Conservation (phyloP, 2,329 filamentous ascomycete species). For the Rasamsonia emersonii region DNA sequence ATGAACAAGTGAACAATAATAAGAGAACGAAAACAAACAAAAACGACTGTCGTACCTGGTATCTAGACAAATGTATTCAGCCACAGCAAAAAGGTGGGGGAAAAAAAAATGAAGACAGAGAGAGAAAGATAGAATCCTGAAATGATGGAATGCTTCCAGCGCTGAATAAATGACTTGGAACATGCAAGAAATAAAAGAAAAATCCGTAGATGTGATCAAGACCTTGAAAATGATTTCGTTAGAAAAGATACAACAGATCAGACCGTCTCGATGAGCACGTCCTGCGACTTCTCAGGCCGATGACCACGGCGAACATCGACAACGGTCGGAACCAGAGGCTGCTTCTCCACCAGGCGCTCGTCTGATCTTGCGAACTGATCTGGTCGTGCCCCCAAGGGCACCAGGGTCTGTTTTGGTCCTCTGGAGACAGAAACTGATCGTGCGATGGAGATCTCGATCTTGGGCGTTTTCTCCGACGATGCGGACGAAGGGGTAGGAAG, state of each 20-base stretch:
- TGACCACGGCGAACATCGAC: conserved; percentile 21
- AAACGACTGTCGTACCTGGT: conserved; percentile 1
- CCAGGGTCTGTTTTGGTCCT: conserved; percentile 27
- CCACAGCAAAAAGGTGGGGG: not conserved
- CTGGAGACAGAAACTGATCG: conserved; percentile 30
- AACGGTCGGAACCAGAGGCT: conserved; percentile 19
- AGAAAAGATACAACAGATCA: conserved; percentile 5
- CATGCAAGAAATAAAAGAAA: too few species aligned
- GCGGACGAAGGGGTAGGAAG: too few species aligned
- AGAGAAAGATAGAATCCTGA: too few species aligned
- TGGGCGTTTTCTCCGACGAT: conserved; percentile 7
- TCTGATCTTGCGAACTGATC: conserved; percentile 16
- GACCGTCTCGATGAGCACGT: conserved; percentile 23
- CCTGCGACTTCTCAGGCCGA: conserved; percentile 23
- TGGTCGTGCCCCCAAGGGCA: conserved; percentile 22
- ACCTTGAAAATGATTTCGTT: too few species aligned
- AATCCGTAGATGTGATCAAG: too few species aligned
- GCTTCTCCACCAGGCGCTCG: conserved; percentile 21
- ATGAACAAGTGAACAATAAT: too few species aligned
- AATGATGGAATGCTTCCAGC: too few species aligned
- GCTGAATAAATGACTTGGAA: too few species aligned
- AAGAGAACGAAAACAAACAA: too few species aligned
- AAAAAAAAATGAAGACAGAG: conserved; percentile 1
- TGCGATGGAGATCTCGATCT: conserved; percentile 30
- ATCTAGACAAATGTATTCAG: not conserved